A percentile compares a stretch with the other conserved stretches of the same genome.
Conservation (phyloP, 176 grass and related monocot genomes). For the Oryza nivara region DNA sequence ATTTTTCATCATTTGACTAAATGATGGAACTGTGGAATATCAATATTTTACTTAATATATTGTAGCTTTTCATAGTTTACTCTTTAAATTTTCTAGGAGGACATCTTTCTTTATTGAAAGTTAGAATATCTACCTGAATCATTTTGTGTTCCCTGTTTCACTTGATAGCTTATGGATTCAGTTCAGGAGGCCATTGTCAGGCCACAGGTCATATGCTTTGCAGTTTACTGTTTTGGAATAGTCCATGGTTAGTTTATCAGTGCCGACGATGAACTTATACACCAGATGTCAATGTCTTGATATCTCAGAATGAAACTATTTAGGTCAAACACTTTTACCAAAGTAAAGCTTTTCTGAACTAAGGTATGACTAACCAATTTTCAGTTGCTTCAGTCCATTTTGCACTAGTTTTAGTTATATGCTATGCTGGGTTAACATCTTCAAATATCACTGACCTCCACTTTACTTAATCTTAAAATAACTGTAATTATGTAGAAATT, state of each 20-base stretch:
- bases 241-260: slow-evolving; percentile 2
- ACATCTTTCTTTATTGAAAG: background rate
- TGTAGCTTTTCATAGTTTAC: background rate
- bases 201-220: background rate
- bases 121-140: background rate
- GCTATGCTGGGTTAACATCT: background rate
- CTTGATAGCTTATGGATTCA: slow-evolving; percentile 19
- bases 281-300: background rate
- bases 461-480: slow-evolving; percentile 12
- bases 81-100: slow-evolving; percentile 15
- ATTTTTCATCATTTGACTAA: background rate
- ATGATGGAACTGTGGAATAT: slow-evolving; percentile 8
- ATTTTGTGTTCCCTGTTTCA: slow-evolving; percentile 17
- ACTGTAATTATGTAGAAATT: background rate
- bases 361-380: slow-evolving; percentile 6
- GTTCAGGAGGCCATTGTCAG: background rate
- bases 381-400: slow-evolving; percentile 7
- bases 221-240: slow-evolving; percentile 18
- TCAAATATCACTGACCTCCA: background rate
- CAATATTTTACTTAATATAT: background rate
- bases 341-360: slow-evolving; percentile 28
- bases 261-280: background rate
- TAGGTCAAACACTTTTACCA: background rate
- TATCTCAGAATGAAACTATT: slow-evolving; percentile 5
- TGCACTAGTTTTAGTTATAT: background rate